Percentiles rank a stretch among this genome's conserved stretches.
phyloP scores from a whole-genome alignment of 176 grass and related monocot genomes.

The Carex pumila region DNA sequence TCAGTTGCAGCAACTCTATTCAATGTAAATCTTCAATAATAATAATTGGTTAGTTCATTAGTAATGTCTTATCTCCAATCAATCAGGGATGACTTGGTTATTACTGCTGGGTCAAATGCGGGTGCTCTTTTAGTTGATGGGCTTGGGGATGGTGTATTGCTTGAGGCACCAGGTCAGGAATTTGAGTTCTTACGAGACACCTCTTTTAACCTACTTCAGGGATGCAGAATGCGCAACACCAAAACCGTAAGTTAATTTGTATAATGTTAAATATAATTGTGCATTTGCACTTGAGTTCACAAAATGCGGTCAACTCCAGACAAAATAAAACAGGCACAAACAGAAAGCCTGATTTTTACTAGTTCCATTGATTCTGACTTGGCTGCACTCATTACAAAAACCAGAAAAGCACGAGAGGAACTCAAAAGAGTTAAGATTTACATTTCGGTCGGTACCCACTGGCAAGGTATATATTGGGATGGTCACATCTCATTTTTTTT shows the following conservation, averaged over 20 bases:
- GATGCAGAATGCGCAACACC: conserved; percentile 99
- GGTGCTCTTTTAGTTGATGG: conserved; percentile 94
- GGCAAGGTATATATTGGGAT: neutral
- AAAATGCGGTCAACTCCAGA: neutral
- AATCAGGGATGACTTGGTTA: conserved; percentile 93
- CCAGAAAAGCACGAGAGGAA: neutral
- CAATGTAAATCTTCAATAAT: neutral
- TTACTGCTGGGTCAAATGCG: conserved; percentile 66
- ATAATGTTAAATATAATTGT: neutral
- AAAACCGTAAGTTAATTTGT: conserved; percentile 65
- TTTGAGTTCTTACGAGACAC: conserved; percentile 88
- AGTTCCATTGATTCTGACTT: neutral
- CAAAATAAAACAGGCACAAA: neutral
- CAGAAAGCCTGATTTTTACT: neutral
- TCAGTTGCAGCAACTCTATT: neutral
- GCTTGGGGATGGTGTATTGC: conserved; percentile 82
- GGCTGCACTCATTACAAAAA: neutral
- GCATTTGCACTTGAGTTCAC: neutral
- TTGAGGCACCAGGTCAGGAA: conserved; percentile 74
- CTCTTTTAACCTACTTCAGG: conserved; percentile 95
- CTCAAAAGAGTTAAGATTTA: neutral
- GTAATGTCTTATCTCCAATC: neutral
- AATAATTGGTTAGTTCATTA: neutral
- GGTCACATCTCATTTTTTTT: neutral
- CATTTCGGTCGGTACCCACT: neutral